Conservation (phyloP, 805 yeast genomes). For the Candida schatavii region DNA sequence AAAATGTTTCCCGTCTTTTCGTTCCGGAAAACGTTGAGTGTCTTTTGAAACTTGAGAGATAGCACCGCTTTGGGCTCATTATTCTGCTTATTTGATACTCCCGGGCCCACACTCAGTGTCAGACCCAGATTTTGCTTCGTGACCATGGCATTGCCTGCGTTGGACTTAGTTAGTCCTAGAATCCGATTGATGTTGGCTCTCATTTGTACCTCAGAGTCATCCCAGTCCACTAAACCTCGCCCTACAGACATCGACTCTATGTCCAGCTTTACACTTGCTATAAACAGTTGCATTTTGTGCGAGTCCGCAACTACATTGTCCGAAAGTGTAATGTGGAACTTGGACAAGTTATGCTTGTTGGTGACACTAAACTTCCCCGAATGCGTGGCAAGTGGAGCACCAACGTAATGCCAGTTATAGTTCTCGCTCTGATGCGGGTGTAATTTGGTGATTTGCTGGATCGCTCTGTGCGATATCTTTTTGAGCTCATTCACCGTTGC, state of each 20-base stretch:
- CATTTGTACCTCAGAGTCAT: slow-evolving; percentile 6
- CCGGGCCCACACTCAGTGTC: neutral
- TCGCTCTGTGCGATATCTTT: slow-evolving; percentile 6
- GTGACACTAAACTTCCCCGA: slow-evolving; percentile 9
- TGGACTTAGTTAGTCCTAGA: neutral
- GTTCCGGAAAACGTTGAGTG: slow-evolving; percentile 1
- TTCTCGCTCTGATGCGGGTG: slow-evolving; percentile 5
- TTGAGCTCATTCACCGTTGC: slow-evolving; percentile 10
- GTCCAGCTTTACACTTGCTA: slow-evolving; percentile 7
- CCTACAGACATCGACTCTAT: slow-evolving; percentile 3
- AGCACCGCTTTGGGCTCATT: neutral
- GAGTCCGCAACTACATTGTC: slow-evolving; percentile 11
- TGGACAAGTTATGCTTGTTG: slow-evolving; percentile 8
- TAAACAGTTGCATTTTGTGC: slow-evolving; percentile 8
- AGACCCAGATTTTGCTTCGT: neutral
- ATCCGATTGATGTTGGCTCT: slow-evolving; percentile 7
- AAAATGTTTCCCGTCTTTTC: slow-evolving; percentile 4
- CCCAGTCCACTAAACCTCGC: slow-evolving; percentile 4
- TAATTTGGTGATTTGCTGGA: slow-evolving; percentile 5
- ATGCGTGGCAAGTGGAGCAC: slow-evolving; percentile 5
- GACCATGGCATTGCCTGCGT: neutral
- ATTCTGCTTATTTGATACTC: neutral
- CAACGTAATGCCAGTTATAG: slow-evolving; percentile 12
- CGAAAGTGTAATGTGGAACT: slow-evolving; percentile 11
- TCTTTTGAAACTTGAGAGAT: neutral